phyloP scores from a whole-genome alignment of 1,284 basidiomycete species.

The Ustilago trichophora region DNA sequence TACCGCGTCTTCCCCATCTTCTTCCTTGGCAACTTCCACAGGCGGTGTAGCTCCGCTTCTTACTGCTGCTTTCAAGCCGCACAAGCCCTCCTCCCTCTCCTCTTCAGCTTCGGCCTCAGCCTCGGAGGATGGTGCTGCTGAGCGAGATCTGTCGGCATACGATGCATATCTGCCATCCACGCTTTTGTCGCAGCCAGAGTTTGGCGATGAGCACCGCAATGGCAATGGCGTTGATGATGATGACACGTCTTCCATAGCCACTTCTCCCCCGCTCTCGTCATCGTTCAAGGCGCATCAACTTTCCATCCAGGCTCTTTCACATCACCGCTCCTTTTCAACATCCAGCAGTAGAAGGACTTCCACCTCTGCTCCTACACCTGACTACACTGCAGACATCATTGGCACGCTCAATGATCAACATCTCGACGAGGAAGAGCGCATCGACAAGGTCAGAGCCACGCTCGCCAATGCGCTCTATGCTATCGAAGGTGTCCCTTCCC shows the following conservation, averaged over 20 bases:
- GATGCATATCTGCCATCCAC: conserved; percentile 26
- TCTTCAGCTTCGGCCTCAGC: conserved; percentile 51
- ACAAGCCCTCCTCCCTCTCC: conserved; percentile 48
- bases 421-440: conserved; percentile 56
- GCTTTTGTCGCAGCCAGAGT: conserved; percentile 11
- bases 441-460: conserved; percentile 52
- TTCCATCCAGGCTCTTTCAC: conserved; percentile 40
- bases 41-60: conserved; percentile 23
- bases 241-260: conserved; percentile 25
- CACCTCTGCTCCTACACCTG: conserved; percentile 20
- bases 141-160: conserved; percentile 9
- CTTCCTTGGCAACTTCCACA: conserved; percentile 11
- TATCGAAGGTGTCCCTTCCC: conserved; percentile 43
- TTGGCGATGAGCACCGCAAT: not conserved
- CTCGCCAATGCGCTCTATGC: conserved; percentile 39
- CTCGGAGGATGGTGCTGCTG: conserved; percentile 40
- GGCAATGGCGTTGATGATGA: conserved; percentile 15
- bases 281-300: conserved; percentile 50
- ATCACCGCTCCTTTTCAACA: conserved; percentile 25
- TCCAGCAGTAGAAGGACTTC: conserved; percentile 36
- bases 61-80: conserved; percentile 41
- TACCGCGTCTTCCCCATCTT: conserved; percentile 9
- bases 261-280: conserved; percentile 43
- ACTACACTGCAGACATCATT: conserved; percentile 40
- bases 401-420: conserved; percentile 40